These are phyloP conservation scores for Schizonepeta tenuifolia DNA, from an alignment of 257 asterid genomes.

Conservation along the genomic window DNA sequence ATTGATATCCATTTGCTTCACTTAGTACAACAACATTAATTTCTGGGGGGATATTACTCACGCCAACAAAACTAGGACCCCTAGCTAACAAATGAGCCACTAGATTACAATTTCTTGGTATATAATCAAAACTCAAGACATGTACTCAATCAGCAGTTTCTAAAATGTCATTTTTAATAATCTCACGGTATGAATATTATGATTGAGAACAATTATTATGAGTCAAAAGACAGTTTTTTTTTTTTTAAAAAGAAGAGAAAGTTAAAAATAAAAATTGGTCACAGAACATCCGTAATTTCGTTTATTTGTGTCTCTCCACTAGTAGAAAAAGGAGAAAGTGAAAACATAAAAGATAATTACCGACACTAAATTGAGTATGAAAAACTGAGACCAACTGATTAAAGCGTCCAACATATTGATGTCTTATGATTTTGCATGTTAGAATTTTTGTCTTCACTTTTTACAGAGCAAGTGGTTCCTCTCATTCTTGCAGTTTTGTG, in stretches of 20 bases:
- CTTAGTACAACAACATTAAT: too few species aligned
- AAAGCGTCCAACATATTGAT: constrained; percentile 21
- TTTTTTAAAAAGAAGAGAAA: constrained; percentile 41
- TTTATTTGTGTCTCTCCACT: constrained; percentile 25
- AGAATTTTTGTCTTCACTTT: constrained; percentile 20
- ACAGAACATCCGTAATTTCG: neutral
- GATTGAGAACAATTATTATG: neutral
- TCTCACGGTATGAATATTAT: too few species aligned
- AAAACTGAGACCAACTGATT: constrained; percentile 24
- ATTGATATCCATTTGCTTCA: too few species aligned
- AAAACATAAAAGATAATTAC: constrained; percentile 13
- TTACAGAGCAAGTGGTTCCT: neutral
- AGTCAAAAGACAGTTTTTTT: constrained; percentile 34
- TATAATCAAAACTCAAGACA: too few species aligned
- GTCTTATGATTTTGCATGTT: constrained; percentile 21
- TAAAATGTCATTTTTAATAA: too few species aligned
- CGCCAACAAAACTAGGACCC: too few species aligned
- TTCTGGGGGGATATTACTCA: too few species aligned
- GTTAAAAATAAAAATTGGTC: neutral
- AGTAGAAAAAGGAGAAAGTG: constrained; percentile 13
- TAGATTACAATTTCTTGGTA: too few species aligned
- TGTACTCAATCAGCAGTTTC: too few species aligned
- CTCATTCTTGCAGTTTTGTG: constrained; percentile 23
- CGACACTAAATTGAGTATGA: neutral
- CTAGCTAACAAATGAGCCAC: too few species aligned